phyloP scores from a whole-genome alignment of 257 asterid genomes.

The Ligustrum vulgare region DNA sequence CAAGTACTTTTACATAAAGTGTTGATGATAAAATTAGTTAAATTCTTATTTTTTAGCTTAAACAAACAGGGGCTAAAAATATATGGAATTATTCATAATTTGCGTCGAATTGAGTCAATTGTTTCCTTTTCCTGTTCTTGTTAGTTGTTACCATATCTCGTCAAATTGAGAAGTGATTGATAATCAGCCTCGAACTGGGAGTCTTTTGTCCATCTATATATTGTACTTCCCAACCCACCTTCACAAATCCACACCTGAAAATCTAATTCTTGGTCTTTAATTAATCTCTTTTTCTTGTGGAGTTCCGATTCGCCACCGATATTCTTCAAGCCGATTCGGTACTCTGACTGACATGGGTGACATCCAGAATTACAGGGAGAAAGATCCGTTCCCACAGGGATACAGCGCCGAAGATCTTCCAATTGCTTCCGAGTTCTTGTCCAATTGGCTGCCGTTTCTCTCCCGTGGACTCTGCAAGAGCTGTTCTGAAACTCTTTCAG shows the following conservation, averaged over 20 bases:
- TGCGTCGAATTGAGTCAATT: background rate
- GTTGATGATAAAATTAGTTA: too few species aligned
- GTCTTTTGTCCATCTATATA: background rate
- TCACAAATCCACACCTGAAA: background rate
- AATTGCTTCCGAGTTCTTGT: constrained; percentile 80
- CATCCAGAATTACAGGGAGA: constrained; percentile 20
- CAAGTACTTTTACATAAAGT: too few species aligned
- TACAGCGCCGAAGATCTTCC: constrained; percentile 55
- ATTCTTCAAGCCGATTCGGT: background rate
- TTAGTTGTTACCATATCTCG: background rate
- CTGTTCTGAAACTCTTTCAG: constrained; percentile 46
- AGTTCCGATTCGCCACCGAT: constrained; percentile 3
- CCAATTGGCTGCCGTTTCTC: constrained; percentile 87
- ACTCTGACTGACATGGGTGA: constrained; percentile 28
- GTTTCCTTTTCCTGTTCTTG: background rate
- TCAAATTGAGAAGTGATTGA: background rate
- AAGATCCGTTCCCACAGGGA: constrained; percentile 57
- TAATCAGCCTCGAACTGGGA: background rate
- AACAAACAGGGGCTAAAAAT: too few species aligned
- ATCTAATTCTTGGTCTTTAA: background rate
- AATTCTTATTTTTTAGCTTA: too few species aligned
- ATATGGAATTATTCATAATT: background rate
- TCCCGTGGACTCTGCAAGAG: constrained; percentile 75
- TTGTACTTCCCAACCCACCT: background rate
- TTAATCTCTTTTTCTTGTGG: background rate